Conservation (phyloP, 441 rosid genomes). For the Gossypium gossypioides region DNA sequence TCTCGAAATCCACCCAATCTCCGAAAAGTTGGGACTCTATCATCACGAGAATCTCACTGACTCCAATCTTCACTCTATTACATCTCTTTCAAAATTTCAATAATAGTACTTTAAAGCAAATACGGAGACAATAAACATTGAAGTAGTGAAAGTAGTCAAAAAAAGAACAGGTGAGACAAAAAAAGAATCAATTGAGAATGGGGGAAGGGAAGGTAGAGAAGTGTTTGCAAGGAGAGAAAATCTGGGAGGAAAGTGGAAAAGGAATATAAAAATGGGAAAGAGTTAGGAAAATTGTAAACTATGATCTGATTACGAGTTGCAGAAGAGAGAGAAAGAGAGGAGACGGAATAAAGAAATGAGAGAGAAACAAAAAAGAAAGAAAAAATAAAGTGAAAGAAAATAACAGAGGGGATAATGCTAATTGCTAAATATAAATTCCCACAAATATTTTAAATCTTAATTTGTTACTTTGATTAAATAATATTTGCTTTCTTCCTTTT, state of each 20-base stretch:
- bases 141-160: not conserved
- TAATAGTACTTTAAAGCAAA: not conserved
- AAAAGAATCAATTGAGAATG: slow-evolving; percentile 1
- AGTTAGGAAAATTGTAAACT: slow-evolving; percentile 18
- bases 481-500: not conserved
- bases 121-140: not conserved
- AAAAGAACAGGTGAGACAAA: not conserved
- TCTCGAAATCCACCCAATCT: slow-evolving; percentile 17
- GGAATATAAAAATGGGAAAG: slow-evolving; percentile 33
- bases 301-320: slow-evolving; percentile 40
- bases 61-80: slow-evolving; percentile 8
- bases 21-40: slow-evolving; percentile 18
- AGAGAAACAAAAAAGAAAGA: not conserved
- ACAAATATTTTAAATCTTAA: not conserved
- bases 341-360: not conserved
- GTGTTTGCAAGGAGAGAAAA: slow-evolving; percentile 19
- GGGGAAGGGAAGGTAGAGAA: slow-evolving; percentile 2
- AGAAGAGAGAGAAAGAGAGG: slow-evolving; percentile 16
- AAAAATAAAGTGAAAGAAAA: not conserved
- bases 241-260: slow-evolving; percentile 13
- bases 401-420: not conserved
- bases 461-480: not conserved
- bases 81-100: slow-evolving; percentile 12
- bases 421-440: not conserved
- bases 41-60: slow-evolving; percentile 20